A percentile compares a stretch with the other conserved stretches of the same genome.
Conservation (phyloP, 1,284 basidiomycete species). For the Phellopilus nigrolimitatus region DNA sequence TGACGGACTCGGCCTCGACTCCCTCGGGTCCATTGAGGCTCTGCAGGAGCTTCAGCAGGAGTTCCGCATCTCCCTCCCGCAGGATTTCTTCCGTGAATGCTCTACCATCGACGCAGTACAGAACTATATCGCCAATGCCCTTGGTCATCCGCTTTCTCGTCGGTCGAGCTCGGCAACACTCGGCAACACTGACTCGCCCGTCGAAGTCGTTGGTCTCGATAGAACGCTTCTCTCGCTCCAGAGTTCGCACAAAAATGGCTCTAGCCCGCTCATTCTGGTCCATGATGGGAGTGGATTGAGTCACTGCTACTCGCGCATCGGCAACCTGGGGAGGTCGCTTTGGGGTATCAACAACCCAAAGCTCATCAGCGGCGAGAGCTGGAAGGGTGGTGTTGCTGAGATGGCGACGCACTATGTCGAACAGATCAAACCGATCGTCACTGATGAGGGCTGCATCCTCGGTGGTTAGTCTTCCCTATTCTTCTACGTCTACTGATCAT, state of each 20-base stretch:
- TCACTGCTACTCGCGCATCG: conserved; percentile 46
- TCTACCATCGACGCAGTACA: conserved; percentile 12
- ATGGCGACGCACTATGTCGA: conserved; percentile 53
- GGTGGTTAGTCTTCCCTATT: conserved; percentile 44
- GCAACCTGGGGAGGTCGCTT: conserved; percentile 43
- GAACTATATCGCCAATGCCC: conserved; percentile 5
- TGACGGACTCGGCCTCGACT: conserved; percentile 51
- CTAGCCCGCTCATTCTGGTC: conserved; percentile 52
- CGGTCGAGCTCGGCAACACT: conserved; percentile 11
- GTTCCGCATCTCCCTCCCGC: conserved; percentile 37
- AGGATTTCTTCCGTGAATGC: conserved; percentile 14
- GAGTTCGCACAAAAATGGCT: conserved; percentile 20
- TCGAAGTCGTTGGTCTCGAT: conserved; percentile 27
- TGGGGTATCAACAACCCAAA: conserved; percentile 59
- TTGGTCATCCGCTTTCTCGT: conserved; percentile 7
- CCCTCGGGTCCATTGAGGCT: conserved; percentile 58
- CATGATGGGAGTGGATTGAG: conserved; percentile 68
- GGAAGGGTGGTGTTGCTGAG: conserved; percentile 41
- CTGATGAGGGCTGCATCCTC: conserved; percentile 39
- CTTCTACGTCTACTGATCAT: conserved; percentile 4
- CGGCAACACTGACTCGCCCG: conserved; percentile 9
- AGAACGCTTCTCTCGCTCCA: conserved; percentile 39
- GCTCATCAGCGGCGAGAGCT: conserved; percentile 39
- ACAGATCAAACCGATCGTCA: conserved; percentile 31
- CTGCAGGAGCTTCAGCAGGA: conserved; percentile 40